Conservation (phyloP, 352 stramenopile genomes). For the Nothophytophthora sp. region DNA sequence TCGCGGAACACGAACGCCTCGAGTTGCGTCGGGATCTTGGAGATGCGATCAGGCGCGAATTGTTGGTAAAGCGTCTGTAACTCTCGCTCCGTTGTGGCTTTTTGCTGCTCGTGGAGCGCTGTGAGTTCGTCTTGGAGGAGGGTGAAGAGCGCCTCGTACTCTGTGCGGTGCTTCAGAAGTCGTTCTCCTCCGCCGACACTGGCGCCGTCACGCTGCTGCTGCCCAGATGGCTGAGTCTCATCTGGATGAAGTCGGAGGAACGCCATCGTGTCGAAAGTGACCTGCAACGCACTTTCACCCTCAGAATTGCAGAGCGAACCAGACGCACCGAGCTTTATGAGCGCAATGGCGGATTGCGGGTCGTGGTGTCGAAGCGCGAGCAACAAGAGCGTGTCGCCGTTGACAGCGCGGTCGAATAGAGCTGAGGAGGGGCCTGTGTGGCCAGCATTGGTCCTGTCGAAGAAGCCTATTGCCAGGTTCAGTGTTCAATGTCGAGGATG, state of each 20-base stretch:
- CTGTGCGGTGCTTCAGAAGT: constrained; percentile 11
- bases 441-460: constrained; percentile 19
- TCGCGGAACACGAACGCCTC: constrained; percentile 55
- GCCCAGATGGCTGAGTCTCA: not conserved
- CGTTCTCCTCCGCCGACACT: not conserved
- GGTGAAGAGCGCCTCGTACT: constrained; percentile 40
- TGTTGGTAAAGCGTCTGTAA: constrained; percentile 44
- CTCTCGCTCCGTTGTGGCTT: constrained; percentile 17
- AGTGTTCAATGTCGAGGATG: not conserved
- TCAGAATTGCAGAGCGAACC: constrained; percentile 27
- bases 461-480: constrained; percentile 43
- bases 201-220: constrained; percentile 1
- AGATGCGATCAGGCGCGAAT: constrained; percentile 50
- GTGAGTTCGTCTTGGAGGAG: constrained; percentile 24
- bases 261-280: constrained; percentile 33
- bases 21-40: constrained; percentile 54
- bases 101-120: constrained; percentile 29
- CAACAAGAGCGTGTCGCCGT: constrained; percentile 57
- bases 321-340: constrained; percentile 37
- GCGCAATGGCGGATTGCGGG: constrained; percentile 22
- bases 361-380: constrained; percentile 51
- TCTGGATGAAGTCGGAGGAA: constrained; percentile 28
- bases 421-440: constrained; percentile 4
- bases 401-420: constrained; percentile 37
- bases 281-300: constrained; percentile 34